Evolutionary conservation across 2,329 filamentous ascomycete species (phyloP), one percentile per base, ranked within the genome.

Genomic region (Stemphylium beticola): DNA sequence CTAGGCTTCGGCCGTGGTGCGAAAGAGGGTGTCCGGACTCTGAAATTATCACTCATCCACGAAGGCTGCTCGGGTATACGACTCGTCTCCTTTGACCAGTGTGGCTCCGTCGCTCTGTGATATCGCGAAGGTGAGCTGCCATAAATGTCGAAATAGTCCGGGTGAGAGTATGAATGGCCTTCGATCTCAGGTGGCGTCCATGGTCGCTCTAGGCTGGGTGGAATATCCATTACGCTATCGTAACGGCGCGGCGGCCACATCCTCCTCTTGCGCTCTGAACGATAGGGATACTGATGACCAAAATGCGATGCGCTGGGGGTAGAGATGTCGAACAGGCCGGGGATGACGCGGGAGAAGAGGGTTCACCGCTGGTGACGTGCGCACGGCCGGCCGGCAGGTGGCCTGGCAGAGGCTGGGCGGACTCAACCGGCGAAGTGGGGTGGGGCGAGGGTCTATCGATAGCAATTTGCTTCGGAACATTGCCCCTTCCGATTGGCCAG

Each of bases 151-250:
- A 68, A 68, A 58, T 60, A 65, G 40, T 65, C 63, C 9, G 61
- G 60, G 33, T 46, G 50, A 26, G 47, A 54, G 45, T 53, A 55
- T 8, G 49, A 43, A 10, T 51, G 55, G 36, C 52, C 54, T 26
- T 69, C 68, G 18, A 57, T 57, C 12, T 72, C 65, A 9, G 71
- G 71, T 43, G 71, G 71, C 39, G 71, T 74, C 60, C 61, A 72
- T 29, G 69, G 71, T 24, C 65, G 68, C 33, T 60, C 56, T 31
- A 63, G 51, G 50, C 60, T 57, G 34, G 57, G 55, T 20, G 64
- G 60, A 11, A 67, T 55, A 39, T 62, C 60, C 64, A 67, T 64
- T 39, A 61, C 52, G 61, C 49, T 57, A 32, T 54, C 41, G 57
- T 53, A 42, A 26, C 47, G 46, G 52, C 52, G 48, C 36, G 48